These are phyloP conservation scores for Erodium trifolium DNA, from an alignment of 441 rosid genomes.

Conservation along the genomic window DNA sequence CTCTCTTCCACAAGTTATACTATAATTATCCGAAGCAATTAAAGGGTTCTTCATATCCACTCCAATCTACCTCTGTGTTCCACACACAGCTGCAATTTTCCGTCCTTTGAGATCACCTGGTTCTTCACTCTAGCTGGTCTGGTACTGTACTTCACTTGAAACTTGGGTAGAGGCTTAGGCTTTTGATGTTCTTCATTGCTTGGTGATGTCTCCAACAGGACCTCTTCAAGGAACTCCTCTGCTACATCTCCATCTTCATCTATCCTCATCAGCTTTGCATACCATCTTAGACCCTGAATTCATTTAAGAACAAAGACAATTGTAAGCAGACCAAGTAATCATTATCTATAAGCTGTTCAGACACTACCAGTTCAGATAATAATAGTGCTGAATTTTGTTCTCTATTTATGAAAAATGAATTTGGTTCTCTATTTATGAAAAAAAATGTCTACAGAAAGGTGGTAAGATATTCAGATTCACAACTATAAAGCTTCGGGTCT, in stretches of 20 bases:
- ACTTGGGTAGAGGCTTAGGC: constrained; percentile 25
- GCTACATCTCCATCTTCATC: constrained; percentile 98
- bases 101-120: constrained; percentile 55
- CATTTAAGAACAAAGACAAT: constrained; percentile 9
- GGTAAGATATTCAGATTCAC: too few relatives aligned
- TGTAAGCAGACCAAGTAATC: background rate
- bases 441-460: too few relatives aligned
- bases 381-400: background rate
- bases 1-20: background rate
- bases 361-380: background rate
- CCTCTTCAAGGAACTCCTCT: constrained; percentile 80
- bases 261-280: constrained; percentile 59
- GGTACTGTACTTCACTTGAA: constrained; percentile 36
- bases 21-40: background rate
- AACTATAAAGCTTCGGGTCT: too few relatives aligned
- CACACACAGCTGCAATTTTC: constrained; percentile 59
- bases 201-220: constrained; percentile 26
- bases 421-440: too few relatives aligned
- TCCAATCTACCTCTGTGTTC: constrained; percentile 54
- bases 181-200: constrained; percentile 28
- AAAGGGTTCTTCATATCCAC: constrained; percentile 32
- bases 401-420: too few relatives aligned
- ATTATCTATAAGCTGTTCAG: background rate
- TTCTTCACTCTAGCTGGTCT: constrained; percentile 63
- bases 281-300: constrained; percentile 77